Evolutionary conservation across 1,139 yeast genomes (phyloP).

Genomic region (Arxiozyma telluris): DNA sequence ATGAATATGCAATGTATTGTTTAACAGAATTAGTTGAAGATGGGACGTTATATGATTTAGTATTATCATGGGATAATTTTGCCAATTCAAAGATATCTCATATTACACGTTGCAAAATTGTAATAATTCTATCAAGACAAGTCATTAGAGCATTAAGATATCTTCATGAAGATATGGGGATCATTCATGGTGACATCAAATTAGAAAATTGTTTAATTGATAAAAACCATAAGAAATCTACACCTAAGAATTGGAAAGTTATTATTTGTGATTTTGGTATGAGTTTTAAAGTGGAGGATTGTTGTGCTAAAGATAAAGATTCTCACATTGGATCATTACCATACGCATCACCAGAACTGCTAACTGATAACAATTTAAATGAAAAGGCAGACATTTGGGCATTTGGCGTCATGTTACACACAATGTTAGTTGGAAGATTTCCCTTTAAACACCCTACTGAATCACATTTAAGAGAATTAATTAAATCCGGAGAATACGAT

Average conservation of each 20-base stretch:
- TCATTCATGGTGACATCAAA: conserved; percentile 86
- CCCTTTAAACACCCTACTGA: conserved; percentile 81
- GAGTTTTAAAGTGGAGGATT: conserved; percentile 34
- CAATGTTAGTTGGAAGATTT: conserved; percentile 62
- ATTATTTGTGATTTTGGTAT: conserved; percentile 85
- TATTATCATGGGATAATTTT: conserved; percentile 55
- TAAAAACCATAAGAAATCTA: conserved; percentile 7
- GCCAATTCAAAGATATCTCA: conserved; percentile 24
- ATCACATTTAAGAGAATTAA: conserved; percentile 67
- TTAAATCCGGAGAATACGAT: conserved; percentile 58
- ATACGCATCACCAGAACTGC: conserved; percentile 82
- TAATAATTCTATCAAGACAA: conserved; percentile 34
- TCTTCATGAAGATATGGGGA: conserved; percentile 55
- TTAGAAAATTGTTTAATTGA: conserved; percentile 68
- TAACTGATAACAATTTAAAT: conserved; percentile 46
- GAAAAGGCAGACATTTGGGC: conserved; percentile 82
- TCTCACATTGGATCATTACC: conserved; percentile 79
- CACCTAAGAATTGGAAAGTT: conserved; percentile 35
- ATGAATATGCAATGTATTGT: conserved; percentile 58
- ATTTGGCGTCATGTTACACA: conserved; percentile 65
- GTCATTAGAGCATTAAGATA: conserved; percentile 55
- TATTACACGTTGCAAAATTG: conserved; percentile 33
- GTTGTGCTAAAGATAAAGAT: conserved; percentile 6
- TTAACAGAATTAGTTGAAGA: conserved; percentile 63
- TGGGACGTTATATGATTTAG: conserved; percentile 76